Conservation (phyloP, 257 asterid genomes). For the Capsicum pubescens region DNA sequence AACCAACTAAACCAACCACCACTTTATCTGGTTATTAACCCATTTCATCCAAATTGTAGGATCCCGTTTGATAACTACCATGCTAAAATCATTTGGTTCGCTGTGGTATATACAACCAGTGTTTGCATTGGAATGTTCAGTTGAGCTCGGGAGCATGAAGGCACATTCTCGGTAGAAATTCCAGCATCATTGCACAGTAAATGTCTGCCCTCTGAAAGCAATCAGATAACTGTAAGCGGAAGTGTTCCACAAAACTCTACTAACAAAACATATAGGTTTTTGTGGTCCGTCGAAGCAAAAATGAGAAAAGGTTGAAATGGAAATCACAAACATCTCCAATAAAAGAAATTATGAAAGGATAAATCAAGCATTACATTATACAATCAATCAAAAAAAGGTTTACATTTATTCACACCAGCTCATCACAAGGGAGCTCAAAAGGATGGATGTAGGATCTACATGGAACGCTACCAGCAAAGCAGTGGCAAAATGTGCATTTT, state of each 20-base stretch:
- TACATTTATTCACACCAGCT: background rate
- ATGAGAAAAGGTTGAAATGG: background rate
- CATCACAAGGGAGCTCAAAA: background rate
- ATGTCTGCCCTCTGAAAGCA: background rate
- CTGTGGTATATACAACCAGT: constrained; percentile 10
- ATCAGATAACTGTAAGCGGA: constrained; percentile 1
- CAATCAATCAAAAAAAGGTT: background rate
- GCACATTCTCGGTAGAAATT: constrained; percentile 17
- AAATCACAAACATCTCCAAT: background rate
- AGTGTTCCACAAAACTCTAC: background rate
- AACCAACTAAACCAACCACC: background rate
- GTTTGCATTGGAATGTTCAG: background rate
- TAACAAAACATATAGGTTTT: background rate
- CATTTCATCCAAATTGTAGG: background rate
- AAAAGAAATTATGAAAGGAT: background rate
- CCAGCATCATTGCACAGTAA: background rate
- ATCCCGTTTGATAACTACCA: background rate
- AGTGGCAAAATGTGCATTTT: background rate
- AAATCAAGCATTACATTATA: background rate
- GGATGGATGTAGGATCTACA: background rate
- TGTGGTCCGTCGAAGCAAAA: background rate
- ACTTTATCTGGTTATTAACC: constrained; percentile 16
- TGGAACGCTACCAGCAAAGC: background rate
- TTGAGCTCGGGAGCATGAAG: constrained; percentile 7
- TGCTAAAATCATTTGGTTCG: background rate